A percentile compares a stretch with the other conserved stretches of the same genome.
These are phyloP conservation scores for Chlamydomonas incerta DNA, from an alignment of 139 green algal species.

Conservation along the genomic window DNA sequence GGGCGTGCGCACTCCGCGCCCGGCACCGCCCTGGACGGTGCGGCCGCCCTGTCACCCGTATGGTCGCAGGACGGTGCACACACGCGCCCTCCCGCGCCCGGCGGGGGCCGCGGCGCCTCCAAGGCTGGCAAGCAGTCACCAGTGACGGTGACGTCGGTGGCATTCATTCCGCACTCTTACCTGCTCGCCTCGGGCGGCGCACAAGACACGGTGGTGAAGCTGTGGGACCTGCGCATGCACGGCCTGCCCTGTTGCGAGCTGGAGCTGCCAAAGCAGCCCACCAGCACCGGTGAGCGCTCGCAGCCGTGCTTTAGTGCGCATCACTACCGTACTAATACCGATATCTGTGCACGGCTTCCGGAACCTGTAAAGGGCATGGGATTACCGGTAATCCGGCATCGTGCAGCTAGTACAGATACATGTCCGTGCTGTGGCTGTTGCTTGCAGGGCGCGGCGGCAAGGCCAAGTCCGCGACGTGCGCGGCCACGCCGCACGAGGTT, in stretches of 20 bases:
- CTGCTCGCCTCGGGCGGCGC: constrained; percentile 68
- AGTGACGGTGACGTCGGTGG: constrained; percentile 70
- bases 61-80: background rate
- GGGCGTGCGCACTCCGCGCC: background rate
- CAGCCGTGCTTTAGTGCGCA: background rate
- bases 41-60: background rate
- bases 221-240: constrained; percentile 40
- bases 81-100: background rate
- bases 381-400: too few species aligned
- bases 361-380: too few species aligned
- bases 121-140: background rate
- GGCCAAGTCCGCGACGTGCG: background rate
- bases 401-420: too few species aligned
- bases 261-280: background rate
- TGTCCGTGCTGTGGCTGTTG: too few species aligned
- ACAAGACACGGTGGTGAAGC: constrained; percentile 17
- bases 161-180: constrained; percentile 65
- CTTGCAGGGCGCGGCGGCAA: background rate
- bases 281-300: background rate
- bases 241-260: constrained; percentile 15
- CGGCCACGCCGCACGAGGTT: constrained; percentile 1
- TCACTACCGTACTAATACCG: too few species aligned
- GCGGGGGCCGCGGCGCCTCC: background rate
- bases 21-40: background rate
- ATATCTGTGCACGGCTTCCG: too few species aligned